Evolutionary conservation across 2,329 filamentous ascomycete genomes (phyloP), one percentile per base, ranked within the genome.

Genomic region (Penicillium sp.): DNA sequence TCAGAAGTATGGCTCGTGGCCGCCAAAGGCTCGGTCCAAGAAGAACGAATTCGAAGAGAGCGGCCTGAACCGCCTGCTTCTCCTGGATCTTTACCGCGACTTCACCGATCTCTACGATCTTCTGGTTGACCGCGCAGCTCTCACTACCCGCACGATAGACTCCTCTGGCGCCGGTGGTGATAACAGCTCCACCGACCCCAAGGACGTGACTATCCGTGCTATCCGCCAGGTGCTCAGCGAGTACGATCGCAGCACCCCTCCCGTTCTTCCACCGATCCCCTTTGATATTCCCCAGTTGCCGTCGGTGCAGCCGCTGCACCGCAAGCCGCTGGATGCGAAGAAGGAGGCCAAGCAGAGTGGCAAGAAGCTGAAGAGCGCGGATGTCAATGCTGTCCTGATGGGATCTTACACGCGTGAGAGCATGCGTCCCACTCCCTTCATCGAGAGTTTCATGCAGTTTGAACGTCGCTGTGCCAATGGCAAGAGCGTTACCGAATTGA

Each of bases 31-130:
- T 1, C 87, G 81, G 61, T 92, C 84, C 60, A 95, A 95, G 78
- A 95, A 95, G 79, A 95, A 95, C 65, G 81, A 85, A 0, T 89
- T 95, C 56, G 85, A 87, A 25, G 89, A 91, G 59, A 88, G 83
- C 58, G 92, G 92, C 0, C 78, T 97, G 20, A 96, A 96, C 68
- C 81, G 93, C 23, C 72, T 89, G 39, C 88, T 95, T 5, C 75
- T 96, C 37, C 83, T 83, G 64, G 84, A 88, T 38, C 73, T 97
- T 7, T 97, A 96, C 71, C 80, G 83, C 24, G 92, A 98, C 66
- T 82, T 96, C 62, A 88, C 88, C 59, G 82, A 84, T 33, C 75
- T 97, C 13, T 97, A 97, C 70, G 91, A 97, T 64, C 76, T 95
- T 50, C 74, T 95, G 12, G 93, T 89, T 4, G 89, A 97, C 67